Conservation (phyloP, 805 yeast species). For the Ogataea methylovora region DNA sequence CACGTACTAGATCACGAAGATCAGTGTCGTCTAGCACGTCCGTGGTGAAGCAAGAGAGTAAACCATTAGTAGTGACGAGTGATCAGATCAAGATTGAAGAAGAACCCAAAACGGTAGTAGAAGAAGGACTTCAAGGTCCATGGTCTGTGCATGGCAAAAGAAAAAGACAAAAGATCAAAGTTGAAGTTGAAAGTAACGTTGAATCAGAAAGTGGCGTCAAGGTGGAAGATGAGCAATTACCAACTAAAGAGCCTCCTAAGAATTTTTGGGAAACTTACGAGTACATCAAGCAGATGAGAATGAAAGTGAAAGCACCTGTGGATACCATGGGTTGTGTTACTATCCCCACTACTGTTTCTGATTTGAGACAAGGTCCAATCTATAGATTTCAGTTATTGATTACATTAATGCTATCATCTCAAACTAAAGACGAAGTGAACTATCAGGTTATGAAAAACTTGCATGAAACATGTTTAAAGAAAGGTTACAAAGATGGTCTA, state of each 20-base stretch:
- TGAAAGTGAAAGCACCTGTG: slow-evolving; percentile 68
- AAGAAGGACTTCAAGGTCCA: too few relatives aligned
- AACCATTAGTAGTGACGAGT: too few relatives aligned
- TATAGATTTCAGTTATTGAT: slow-evolving; percentile 69
- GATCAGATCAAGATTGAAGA: too few relatives aligned
- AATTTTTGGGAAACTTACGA: slow-evolving; percentile 53
- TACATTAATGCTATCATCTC: slow-evolving; percentile 82
- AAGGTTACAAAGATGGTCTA: slow-evolving; percentile 41
- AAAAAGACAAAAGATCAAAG: too few relatives aligned
- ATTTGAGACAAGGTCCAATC: slow-evolving; percentile 9
- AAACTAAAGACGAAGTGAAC: slow-evolving; percentile 86
- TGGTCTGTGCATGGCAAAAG: too few relatives aligned
- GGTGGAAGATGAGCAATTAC: too few relatives aligned
- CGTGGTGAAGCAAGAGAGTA: too few relatives aligned
- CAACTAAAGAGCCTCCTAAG: slow-evolving; percentile 25
- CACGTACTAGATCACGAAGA: too few relatives aligned
- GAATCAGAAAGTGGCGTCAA: too few relatives aligned
- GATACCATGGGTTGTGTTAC: slow-evolving; percentile 82
- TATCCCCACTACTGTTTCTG: slow-evolving; percentile 38
- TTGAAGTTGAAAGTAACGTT: too few relatives aligned
- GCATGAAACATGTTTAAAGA: slow-evolving; percentile 36
- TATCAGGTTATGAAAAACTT: slow-evolving; percentile 61
- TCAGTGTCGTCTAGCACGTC: too few relatives aligned
- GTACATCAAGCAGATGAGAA: slow-evolving; percentile 60
- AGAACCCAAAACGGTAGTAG: too few relatives aligned